A percentile compares a stretch with the other conserved stretches of the same genome.
Evolutionary conservation across 2,329 filamentous ascomycete species (phyloP).

Genomic region (Monilinia laxa): DNA sequence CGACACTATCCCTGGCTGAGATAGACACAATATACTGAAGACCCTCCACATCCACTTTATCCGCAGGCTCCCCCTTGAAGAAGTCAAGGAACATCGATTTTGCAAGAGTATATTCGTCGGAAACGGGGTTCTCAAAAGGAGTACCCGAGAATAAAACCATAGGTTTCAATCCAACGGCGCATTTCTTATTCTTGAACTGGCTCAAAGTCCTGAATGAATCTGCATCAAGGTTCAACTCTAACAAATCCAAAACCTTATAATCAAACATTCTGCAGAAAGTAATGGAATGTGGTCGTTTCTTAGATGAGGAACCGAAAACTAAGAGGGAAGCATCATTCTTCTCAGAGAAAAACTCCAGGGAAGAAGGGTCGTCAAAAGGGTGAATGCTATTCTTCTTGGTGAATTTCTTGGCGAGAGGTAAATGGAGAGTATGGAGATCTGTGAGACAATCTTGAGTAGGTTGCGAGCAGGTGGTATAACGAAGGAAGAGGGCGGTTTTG

Average conservation of each 20-base stretch:
- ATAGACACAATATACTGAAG: slow-evolving; percentile 87
- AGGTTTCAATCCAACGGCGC: slow-evolving; percentile 80
- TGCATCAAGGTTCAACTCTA: slow-evolving; percentile 81
- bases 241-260: slow-evolving; percentile 89
- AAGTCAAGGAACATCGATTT: slow-evolving; percentile 88
- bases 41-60: slow-evolving; percentile 91
- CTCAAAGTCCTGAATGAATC: slow-evolving; percentile 66
- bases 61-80: slow-evolving; percentile 76
- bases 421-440: slow-evolving; percentile 81
- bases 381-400: slow-evolving; percentile 96
- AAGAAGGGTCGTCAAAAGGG: slow-evolving; percentile 86
- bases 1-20: slow-evolving; percentile 64
- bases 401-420: slow-evolving; percentile 84
- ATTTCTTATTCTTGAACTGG: slow-evolving; percentile 75
- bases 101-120: slow-evolving; percentile 77
- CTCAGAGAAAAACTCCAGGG: slow-evolving; percentile 90
- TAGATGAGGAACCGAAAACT: slow-evolving; percentile 80
- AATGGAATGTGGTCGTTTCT: slow-evolving; percentile 92
- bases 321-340: slow-evolving; percentile 93
- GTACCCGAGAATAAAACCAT: slow-evolving; percentile 89
- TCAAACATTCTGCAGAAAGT: slow-evolving; percentile 81
- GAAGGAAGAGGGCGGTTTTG: slow-evolving; percentile 85
- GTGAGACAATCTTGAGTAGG: slow-evolving; percentile 78
- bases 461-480: slow-evolving; percentile 81
- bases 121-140: slow-evolving; percentile 78